Evolutionary conservation across 768 basidiomycete species (phyloP), one percentile per base, ranked within the genome.

Genomic region (Mycena latifolia): DNA sequence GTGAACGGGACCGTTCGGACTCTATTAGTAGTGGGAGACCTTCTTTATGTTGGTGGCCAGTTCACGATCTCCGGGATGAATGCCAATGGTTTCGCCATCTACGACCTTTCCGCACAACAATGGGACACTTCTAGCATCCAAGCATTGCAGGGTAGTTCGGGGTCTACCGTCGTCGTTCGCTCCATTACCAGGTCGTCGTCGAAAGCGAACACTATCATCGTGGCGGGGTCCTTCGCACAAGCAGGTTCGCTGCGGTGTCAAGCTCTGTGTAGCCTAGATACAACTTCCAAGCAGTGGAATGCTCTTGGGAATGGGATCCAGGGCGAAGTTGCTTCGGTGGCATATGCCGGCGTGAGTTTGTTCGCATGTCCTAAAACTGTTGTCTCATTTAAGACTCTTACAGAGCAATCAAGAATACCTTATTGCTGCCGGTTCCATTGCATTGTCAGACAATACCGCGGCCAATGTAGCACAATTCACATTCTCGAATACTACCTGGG

Each of bases 151-250:
- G 82, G 85, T 14, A 75, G 74, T 24, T 74, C 88, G 17, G 88
- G 88, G 4, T 78, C 84, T 0, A 67, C 78, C 8, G 90, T 91
- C 24, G 81, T 89, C 47, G 91, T 96, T 63, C 88, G 92, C 46
- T 91, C 90, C 1, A 85, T 98, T 69, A 86, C 87, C 2, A 80
- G 83, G 59, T 86, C 94, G 0, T 73, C 85, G 1, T 84, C 89
- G 15, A 86, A 89, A 71, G 71, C 86, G 27, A 85, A 88, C 51
- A 83, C 82, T 2, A 75, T 98, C 57, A 81, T 98, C 52, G 91
- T 98, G 14, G 95, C 92, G 2, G 97, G 97, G n/a, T 88, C 91
- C 2, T 98, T 99, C 69, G 77, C 87, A 0, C 86, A 89, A 45
- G 95, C 92, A 3, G 96, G 95, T 10, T 85, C 89, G 0, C 78